Evolutionary conservation across 73 alveolate genomes (phyloP).

Genomic region (Loxodes magnus): DNA sequence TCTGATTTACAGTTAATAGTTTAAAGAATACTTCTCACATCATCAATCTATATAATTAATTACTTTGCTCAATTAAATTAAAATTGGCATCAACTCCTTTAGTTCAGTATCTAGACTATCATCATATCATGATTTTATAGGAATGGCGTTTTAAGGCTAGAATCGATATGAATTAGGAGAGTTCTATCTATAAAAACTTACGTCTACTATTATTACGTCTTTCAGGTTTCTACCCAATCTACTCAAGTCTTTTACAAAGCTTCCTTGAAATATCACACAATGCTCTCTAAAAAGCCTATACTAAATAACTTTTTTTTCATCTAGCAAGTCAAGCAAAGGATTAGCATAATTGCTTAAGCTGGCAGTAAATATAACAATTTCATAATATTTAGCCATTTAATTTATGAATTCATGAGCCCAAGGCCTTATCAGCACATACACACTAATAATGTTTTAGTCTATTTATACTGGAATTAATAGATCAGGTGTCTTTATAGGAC

Average conservation of each 20-base stretch:
- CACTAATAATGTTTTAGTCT: too few species aligned
- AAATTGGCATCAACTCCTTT: constrained; percentile 16
- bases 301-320: constrained; percentile 13
- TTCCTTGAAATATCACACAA: constrained; percentile 31
- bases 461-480: too few species aligned
- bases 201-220: constrained; percentile 45
- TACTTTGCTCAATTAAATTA: neutral
- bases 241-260: constrained; percentile 34
- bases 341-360: constrained; percentile 47
- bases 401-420: constrained; percentile 40
- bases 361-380: constrained; percentile 49
- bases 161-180: constrained; percentile 67
- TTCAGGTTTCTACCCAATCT: constrained; percentile 41
- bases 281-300: constrained; percentile 35
- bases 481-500: too few species aligned
- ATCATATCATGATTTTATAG: constrained; percentile 36
- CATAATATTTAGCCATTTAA: constrained; percentile 36
- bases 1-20: too few species aligned
- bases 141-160: constrained; percentile 71
- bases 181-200: too few species aligned
- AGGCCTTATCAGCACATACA: constrained; percentile 62
- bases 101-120: constrained; percentile 34
- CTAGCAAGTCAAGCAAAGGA: constrained; percentile 42
- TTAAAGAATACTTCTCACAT: too few species aligned
- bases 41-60: too few species aligned